phyloP scores from a whole-genome alignment of 257 asterid species.

The Nicotiana tabacum region DNA sequence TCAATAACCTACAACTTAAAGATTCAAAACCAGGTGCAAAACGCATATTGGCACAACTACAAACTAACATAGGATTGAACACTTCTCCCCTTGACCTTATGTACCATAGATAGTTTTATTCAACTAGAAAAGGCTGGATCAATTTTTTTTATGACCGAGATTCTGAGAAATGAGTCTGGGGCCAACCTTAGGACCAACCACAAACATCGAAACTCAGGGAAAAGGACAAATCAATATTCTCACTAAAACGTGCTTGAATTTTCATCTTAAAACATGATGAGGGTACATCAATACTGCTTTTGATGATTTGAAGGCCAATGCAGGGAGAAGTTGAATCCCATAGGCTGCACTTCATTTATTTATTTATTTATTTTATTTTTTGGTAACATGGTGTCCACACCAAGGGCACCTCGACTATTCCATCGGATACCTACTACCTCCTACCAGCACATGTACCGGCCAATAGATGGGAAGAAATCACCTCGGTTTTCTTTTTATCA shows the following conservation, averaged over 20 bases:
- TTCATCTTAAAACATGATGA: not conserved
- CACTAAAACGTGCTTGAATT: not conserved
- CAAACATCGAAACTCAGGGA: too few species aligned
- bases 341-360: not conserved
- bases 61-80: not conserved
- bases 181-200: too few species aligned
- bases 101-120: not conserved
- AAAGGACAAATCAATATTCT: not conserved
- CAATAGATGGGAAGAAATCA: not conserved
- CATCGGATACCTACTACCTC: not conserved
- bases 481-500: not conserved
- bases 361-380: not conserved
- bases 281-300: not conserved
- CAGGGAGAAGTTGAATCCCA: not conserved
- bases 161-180: too few species aligned
- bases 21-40: conserved; percentile 8
- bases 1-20: conserved; percentile 65
- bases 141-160: not conserved
- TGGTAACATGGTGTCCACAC: not conserved
- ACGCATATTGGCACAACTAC: not conserved
- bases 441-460: not conserved
- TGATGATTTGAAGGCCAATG: not conserved
- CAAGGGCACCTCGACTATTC: not conserved
- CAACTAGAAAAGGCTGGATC: not conserved
- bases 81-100: not conserved